Evolutionary conservation across 805 yeast species (phyloP).

Genomic region (Starmerella bombi): DNA sequence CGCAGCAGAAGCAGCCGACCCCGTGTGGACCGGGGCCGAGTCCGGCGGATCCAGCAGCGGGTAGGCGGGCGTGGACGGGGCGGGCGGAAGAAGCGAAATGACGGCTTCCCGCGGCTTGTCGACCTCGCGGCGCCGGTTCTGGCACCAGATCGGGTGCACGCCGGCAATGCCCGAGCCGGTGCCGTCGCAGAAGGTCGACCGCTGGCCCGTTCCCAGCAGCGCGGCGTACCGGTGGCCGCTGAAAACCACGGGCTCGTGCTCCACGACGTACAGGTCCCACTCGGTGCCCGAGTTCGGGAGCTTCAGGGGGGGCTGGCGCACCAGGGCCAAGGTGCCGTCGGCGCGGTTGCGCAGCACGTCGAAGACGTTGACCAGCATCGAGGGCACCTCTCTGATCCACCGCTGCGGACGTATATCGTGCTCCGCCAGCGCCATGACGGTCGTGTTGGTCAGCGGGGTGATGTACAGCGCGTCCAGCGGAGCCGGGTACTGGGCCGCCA

Average conservation of each 20-base stretch:
- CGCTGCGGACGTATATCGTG: conserved; percentile 51
- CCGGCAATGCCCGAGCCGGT: conserved; percentile 13
- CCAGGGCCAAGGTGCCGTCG: conserved; percentile 23
- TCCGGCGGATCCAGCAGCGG: conserved; percentile 13
- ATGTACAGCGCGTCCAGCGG: conserved; percentile 65
- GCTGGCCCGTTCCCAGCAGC: conserved; percentile 53
- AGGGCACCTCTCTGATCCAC: conserved; percentile 67
- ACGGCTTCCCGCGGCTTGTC: neutral
- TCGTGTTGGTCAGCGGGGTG: conserved; percentile 71
- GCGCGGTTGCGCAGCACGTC: conserved; percentile 36
- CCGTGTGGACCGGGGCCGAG: neutral
- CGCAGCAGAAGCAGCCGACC: too few species aligned
- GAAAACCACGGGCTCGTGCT: conserved; percentile 29
- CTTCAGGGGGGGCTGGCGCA: conserved; percentile 28
- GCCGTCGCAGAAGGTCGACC: conserved; percentile 18
- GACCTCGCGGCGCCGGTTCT: conserved; percentile 1
- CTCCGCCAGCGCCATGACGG: conserved; percentile 51
- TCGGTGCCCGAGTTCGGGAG: conserved; percentile 6
- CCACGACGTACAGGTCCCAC: conserved; percentile 50
- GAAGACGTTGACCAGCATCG: conserved; percentile 62
- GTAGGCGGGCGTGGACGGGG: conserved; percentile 1
- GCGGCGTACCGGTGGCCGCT: conserved; percentile 61
- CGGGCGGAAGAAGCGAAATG: conserved; percentile 6
- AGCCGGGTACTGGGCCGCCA: conserved; percentile 29
- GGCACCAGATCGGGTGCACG: conserved; percentile 24